Evolutionary conservation across 2,329 filamentous ascomycete genomes (phyloP), one percentile per base, ranked within the genome.

Genomic region (Hypoxylon sp.): DNA sequence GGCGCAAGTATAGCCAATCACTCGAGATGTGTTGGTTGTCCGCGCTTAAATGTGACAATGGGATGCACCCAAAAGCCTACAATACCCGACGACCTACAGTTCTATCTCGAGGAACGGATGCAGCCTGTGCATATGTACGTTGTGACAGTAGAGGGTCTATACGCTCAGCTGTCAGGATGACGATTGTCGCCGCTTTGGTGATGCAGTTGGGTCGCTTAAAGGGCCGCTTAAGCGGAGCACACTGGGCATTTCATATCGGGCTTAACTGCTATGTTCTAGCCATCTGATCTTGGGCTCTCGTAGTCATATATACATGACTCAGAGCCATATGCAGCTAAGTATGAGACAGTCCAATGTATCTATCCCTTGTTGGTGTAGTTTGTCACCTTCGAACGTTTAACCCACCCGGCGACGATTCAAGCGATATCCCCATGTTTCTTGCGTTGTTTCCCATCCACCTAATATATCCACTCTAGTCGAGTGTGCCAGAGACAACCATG

Each of bases 151-250:
- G 27, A 50, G 16, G 6, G 21, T 16, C 29, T 21, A 52, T 61
- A 63, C 12, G 46, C 39, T 60, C 8, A 41, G 25, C 23, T 53
- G 34, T 29, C n/a, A 21, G 3, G 32, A 21, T 11, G 16, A 30
- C 16, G 37, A 23, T 5, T 41, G 61, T 64, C 56, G 54, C 56
- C 61, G 56, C 65, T 52, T 64, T 56, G 43, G 12, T 5, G 41
- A 47, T 48, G 53, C 46, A 48, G 37, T 11, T n/a, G n/a, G 65
- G 65, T 23, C 53, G 61, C 65, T 21, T 62, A 43, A 37, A 25
- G 8, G 65, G 65, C 56, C 65, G 61, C 61, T 45, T 57, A 34
- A 61, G 41, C 56, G 56, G 61, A 64, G 53, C 29, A 3, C 23
- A 32, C 46, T 25, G 47, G 46, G 19, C 16, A 16, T 56, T 46